These are phyloP conservation scores for Euphorbia corollata DNA, from an alignment of 441 rosid genomes.

Conservation along the genomic window DNA sequence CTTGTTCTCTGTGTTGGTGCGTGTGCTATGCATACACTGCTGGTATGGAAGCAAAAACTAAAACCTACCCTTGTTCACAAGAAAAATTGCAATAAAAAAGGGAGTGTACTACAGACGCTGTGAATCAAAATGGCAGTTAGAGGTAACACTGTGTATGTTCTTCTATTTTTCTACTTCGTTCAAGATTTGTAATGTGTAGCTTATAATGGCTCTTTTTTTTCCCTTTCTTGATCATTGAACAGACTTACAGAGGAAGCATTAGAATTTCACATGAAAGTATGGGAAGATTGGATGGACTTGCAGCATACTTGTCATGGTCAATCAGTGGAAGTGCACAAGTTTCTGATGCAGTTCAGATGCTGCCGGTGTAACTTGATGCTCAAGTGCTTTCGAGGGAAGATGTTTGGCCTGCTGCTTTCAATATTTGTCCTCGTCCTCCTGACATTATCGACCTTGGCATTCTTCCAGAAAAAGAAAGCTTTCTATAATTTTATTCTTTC, in stretches of 20 bases:
- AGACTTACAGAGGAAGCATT: slow-evolving; percentile 6
- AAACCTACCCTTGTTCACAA: too few species aligned
- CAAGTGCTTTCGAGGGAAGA: background rate
- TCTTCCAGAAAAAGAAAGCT: slow-evolving; percentile 7
- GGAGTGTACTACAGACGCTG: too few species aligned
- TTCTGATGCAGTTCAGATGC: background rate
- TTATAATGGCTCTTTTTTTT: too few species aligned
- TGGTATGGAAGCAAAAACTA: too few species aligned
- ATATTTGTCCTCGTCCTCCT: slow-evolving; percentile 3
- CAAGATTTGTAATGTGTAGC: too few species aligned
- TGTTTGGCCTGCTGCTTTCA: slow-evolving; percentile 11
- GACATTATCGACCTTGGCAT: slow-evolving; percentile 14
- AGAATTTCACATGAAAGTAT: background rate
- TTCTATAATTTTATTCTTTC: background rate
- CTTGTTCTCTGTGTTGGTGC: background rate
- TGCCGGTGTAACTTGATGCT: slow-evolving; percentile 2
- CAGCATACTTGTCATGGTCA: slow-evolving; percentile 13
- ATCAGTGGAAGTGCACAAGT: slow-evolving; percentile 8
- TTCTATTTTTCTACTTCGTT: too few species aligned
- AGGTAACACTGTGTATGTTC: too few species aligned
- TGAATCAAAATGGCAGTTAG: too few species aligned
- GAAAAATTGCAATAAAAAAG: too few species aligned
- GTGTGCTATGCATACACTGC: too few species aligned
- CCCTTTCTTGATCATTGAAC: too few species aligned
- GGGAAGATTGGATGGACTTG: too few species aligned